A percentile compares a stretch with the other conserved stretches of the same genome.
Evolutionary conservation across 805 yeast genomes (phyloP).

Genomic region (Candida germanica): DNA sequence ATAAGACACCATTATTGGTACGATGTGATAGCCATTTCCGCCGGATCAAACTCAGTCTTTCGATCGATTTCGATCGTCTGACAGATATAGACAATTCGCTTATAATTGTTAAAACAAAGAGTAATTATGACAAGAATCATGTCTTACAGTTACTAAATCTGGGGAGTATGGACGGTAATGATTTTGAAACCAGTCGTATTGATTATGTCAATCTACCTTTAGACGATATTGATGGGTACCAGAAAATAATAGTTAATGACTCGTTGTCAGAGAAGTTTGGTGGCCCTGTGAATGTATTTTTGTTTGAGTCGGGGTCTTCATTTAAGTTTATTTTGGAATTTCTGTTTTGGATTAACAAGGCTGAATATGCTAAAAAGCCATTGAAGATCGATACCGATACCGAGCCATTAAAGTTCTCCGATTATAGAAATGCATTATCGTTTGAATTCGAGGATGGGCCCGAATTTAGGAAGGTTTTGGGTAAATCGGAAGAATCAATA

Average conservation of each 20-base stretch:
- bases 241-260: conserved; percentile 29
- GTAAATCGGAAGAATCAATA: conserved; percentile 27
- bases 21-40: conserved; percentile 20
- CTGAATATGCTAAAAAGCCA: not conserved
- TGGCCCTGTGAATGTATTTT: conserved; percentile 19
- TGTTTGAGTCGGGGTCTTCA: conserved; percentile 20
- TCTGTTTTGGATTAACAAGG: conserved; percentile 24
- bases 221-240: conserved; percentile 16
- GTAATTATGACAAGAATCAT: conserved; percentile 3
- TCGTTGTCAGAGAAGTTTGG: conserved; percentile 16
- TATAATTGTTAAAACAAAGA: conserved; percentile 30
- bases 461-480: conserved; percentile 33
- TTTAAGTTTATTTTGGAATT: conserved; percentile 22
- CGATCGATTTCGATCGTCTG: conserved; percentile 15
- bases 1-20: conserved; percentile 29
- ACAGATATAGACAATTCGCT: conserved; percentile 17
- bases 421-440: conserved; percentile 28
- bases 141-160: not conserved
- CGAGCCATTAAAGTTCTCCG: conserved; percentile 9
- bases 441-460: conserved; percentile 44
- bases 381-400: not conserved
- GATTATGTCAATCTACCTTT: conserved; percentile 15
- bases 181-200: conserved; percentile 28
- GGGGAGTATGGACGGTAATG: not conserved
- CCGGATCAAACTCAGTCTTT: conserved; percentile 28